Base-by-base conservation (phyloP, 768 basidiomycete genomes). In the Lyophyllum shimeji region DNA sequence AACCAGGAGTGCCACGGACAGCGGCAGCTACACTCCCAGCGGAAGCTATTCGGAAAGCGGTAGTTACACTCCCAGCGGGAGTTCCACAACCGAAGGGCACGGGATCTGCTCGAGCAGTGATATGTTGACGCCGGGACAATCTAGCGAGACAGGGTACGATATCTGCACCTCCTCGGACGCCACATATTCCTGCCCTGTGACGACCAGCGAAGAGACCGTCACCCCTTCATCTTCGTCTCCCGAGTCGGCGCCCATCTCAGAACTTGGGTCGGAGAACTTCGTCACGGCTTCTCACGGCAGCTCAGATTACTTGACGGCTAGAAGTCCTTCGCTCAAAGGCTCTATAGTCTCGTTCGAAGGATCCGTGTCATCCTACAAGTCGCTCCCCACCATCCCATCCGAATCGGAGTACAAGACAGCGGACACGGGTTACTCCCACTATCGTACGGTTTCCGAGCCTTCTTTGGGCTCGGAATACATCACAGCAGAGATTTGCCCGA, bases 361-460 rank as follows among this genome's bases (percentile, higher is more conserved):
- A 0, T 80, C 81, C 7, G 73, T 69, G 11, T 71, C 76, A 6
- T 85, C 84, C 0, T 84, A 81, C 67, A 74, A 74, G 53, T 85
- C 84, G 5, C 68, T 85, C 53, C 83, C 84, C 0, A 81, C 80
- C 3, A 85, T 85, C 58, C 84, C 84, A 12, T 84, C 82, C 1
- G 76, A 79, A 49, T 78, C 71, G 2, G 72, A 69, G 31, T 74
- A 69, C 56, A 60, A 60, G 39, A 73, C 80, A n/a, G 69, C 72
- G 1, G 63, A 67, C 37, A 63, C 62, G 2, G 63, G 63, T 2
- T 55, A 60, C 37, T 66, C 65, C 1, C 63, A 65, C 33, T 67
- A 67, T 71, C 71, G 25, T 63, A 74, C 65, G 17, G 63, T 63
- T 5, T 68, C 69, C 15, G 66, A 69, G 50, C 65, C 65, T 2